Evolutionary conservation across 106 monocot genomes (phyloP).

Genomic region (Dendrobium catenatum): DNA sequence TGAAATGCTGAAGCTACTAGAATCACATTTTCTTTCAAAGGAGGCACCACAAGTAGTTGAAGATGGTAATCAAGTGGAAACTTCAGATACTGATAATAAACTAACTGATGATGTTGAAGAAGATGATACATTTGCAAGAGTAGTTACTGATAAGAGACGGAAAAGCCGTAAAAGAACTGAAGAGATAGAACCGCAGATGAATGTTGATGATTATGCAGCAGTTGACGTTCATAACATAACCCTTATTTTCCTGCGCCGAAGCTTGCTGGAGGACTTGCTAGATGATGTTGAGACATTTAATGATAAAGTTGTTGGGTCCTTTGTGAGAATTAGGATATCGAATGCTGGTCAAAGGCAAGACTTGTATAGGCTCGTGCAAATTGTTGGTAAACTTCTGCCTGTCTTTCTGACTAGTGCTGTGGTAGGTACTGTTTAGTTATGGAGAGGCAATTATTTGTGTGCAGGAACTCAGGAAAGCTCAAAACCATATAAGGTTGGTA

Average conservation of each 20-base stretch:
- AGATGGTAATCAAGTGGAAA: slow-evolving; percentile 38
- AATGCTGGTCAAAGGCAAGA: slow-evolving; percentile 74
- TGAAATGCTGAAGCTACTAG: slow-evolving; percentile 97
- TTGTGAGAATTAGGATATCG: slow-evolving; percentile 92
- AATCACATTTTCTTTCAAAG: slow-evolving; percentile 76
- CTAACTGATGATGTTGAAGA: slow-evolving; percentile 55
- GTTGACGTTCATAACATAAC: slow-evolving; percentile 87
- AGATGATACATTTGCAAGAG: slow-evolving; percentile 29
- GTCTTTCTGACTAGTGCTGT: background rate
- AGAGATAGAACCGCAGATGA: slow-evolving; percentile 32
- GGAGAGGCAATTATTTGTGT: background rate
- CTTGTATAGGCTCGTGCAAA: slow-evolving; percentile 86
- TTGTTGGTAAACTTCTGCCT: slow-evolving; percentile 54
- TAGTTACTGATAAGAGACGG: slow-evolving; percentile 41
- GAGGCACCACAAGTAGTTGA: slow-evolving; percentile 43
- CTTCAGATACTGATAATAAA: slow-evolving; percentile 44
- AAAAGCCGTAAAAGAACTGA: slow-evolving; percentile 52
- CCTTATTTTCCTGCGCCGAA: slow-evolving; percentile 75
- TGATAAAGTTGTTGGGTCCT: slow-evolving; percentile 72
- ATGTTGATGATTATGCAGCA: slow-evolving; percentile 90
- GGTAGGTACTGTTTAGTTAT: background rate
- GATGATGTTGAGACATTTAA: slow-evolving; percentile 67
- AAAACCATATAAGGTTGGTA: slow-evolving; percentile 83
- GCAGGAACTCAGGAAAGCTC: slow-evolving; percentile 55
- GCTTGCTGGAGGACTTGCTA: slow-evolving; percentile 83